A percentile compares a stretch with the other conserved stretches of the same genome.
Evolutionary conservation across 176 grass and related monocot genomes (phyloP).

Genomic region (Phragmites australis): DNA sequence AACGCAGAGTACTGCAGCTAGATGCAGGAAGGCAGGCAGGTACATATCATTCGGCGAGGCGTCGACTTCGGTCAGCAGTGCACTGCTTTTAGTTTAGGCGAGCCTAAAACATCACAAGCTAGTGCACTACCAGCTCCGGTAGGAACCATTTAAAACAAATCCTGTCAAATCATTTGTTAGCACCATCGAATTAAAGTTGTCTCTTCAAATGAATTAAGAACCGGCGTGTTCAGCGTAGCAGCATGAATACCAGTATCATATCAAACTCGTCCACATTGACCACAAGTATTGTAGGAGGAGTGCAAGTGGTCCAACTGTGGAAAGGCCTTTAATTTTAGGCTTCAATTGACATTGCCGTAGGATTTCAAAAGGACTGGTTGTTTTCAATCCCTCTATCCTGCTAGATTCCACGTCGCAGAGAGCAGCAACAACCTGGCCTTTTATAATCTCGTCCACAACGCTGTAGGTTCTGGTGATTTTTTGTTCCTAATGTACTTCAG

Average conservation of each 20-base stretch:
- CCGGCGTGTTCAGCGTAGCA: neutral
- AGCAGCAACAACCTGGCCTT: no score
- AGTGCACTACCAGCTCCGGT: constrained; percentile 32
- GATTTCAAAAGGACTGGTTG: neutral
- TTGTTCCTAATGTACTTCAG: no score
- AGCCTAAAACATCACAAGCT: constrained; percentile 31
- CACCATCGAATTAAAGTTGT: neutral
- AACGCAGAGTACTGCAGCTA: neutral
- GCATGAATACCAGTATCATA: neutral
- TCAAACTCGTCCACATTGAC: neutral
- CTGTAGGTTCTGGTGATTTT: no score
- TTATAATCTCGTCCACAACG: no score
- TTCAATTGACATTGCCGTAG: no score
- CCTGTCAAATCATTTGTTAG: constrained; percentile 34
- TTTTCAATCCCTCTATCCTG: no score
- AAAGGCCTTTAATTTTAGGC: no score
- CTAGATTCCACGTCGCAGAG: no score
- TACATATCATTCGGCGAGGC: constrained; percentile 8
- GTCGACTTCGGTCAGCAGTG: neutral
- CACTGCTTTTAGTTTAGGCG: constrained; percentile 32
- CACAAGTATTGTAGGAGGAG: no score
- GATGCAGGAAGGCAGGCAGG: neutral
- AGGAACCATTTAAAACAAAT: constrained; percentile 13
- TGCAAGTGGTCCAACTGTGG: no score
- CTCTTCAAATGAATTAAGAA: neutral